Evolutionary conservation across 176 grass and related monocot genomes (phyloP), one percentile per base, ranked within the genome.

Genomic region (Hordeum marinum): DNA sequence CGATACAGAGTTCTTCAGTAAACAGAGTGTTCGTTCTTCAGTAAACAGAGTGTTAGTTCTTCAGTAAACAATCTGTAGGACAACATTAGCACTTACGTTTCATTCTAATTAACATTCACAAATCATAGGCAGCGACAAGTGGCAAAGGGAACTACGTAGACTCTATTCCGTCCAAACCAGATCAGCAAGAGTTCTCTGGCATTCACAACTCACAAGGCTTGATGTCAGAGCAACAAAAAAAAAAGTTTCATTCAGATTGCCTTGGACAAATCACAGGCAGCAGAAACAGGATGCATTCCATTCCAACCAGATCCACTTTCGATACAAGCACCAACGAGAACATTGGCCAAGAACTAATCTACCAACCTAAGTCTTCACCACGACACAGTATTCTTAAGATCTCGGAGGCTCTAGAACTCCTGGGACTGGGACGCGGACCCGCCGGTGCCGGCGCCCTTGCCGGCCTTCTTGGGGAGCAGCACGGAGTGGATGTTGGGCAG

Each of bases 341-440:
- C 41, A 18, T 18, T 52, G 48, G 9, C 70, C 70, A 46, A 74
- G 29, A 76, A 11, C 79, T 58, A 68, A 24, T 36, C 61, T 76
- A 66, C 37, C 8, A 34, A 25, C 34, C 20, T 17, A 52, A 40
- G 13, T 48, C 46, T 18, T 11, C 41, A 7, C 46, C 46, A 17
- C 14, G 14, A 9, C 45, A 45, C 3, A 34, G 2, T 21, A 54
- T 11, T 3, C 11, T 43, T 11, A 9, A 26, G 17, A 75, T 7
- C 42, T 4, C 5, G 3, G 4, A 0, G 0, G 0, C 1, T 11
- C 63, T 83, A 90, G 11, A 90, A 90, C 89, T 90, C 89, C 84
- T 90, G 89, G 72, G 89, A 90, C 0, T 84, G 87, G 23, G 87
- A 88, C 6, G 89, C 89, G 48, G 89, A 90, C 0, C 89, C 89